phyloP scores from a whole-genome alignment of 106 monocot species.

The Acorus gramineus region DNA sequence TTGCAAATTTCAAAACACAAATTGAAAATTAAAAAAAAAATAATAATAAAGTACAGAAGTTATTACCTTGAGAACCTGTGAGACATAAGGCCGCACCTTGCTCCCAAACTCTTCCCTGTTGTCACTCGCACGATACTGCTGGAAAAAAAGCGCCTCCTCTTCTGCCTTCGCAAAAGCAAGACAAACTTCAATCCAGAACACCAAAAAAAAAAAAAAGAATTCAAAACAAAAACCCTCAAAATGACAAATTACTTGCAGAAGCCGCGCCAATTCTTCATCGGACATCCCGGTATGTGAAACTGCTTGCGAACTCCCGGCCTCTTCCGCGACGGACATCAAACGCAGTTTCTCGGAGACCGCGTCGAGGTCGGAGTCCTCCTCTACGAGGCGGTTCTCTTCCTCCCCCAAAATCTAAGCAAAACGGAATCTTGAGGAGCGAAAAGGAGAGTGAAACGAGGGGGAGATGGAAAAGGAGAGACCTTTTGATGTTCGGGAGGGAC shows the following conservation, averaged over 20 bases:
- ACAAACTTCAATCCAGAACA: neutral
- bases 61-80: conserved; percentile 54
- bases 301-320: conserved; percentile 1
- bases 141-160: conserved; percentile 73
- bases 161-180: conserved; percentile 38
- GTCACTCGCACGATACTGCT: conserved; percentile 26
- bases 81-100: conserved; percentile 37
- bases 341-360: conserved; percentile 46
- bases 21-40: neutral
- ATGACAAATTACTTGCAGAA: conserved; percentile 47
- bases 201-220: neutral
- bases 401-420: conserved; percentile 38
- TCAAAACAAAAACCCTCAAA: neutral
- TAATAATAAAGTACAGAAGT: neutral
- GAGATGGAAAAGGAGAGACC: conserved; percentile 13
- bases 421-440: neutral
- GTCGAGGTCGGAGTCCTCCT: conserved; percentile 50
- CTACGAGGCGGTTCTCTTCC: conserved; percentile 28
- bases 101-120: conserved; percentile 40
- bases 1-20: neutral
- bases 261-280: conserved; percentile 75
- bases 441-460: neutral
- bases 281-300: conserved; percentile 17
- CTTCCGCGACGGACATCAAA: conserved; percentile 30
- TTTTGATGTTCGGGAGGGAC: conserved; percentile 73